Evolutionary conservation across 2,329 filamentous ascomycete species (phyloP).

Genomic region (Cordyceps cicadae): DNA sequence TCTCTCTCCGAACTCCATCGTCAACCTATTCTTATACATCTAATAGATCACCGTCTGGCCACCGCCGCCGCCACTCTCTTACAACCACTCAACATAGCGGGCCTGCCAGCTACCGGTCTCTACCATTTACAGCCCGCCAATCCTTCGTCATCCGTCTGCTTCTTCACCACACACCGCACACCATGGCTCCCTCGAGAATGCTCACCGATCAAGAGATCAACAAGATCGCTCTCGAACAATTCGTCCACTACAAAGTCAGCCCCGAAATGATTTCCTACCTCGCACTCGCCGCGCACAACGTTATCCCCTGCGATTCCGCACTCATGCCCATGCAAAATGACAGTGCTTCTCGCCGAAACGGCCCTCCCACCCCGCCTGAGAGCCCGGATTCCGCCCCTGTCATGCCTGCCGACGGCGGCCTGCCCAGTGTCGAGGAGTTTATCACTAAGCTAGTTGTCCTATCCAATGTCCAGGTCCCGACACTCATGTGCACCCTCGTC

Average conservation of each 20-base stretch:
- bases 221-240: slow-evolving; percentile 67
- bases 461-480: slow-evolving; percentile 94
- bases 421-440: slow-evolving; percentile 83
- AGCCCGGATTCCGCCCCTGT: slow-evolving; percentile 34
- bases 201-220: slow-evolving; percentile 52
- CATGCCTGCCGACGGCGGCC: slow-evolving; percentile 38
- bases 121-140: neutral
- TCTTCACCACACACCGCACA: slow-evolving; percentile 17
- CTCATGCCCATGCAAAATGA: slow-evolving; percentile 41
- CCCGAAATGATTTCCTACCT: slow-evolving; percentile 72
- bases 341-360: slow-evolving; percentile 21
- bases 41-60: slow-evolving; percentile 2
- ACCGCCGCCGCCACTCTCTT: slow-evolving; percentile 6
- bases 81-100: neutral
- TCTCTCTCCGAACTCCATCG: neutral
- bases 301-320: slow-evolving; percentile 68
- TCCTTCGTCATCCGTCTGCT: neutral
- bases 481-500: slow-evolving; percentile 92
- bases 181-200: slow-evolving; percentile 38
- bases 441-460: slow-evolving; percentile 84
- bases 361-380: slow-evolving; percentile 42
- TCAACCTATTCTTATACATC: neutral
- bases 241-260: slow-evolving; percentile 69
- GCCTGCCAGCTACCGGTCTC: neutral
- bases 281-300: slow-evolving; percentile 62